Conservation (phyloP, 495 filamentous ascomycete genomes). For the Lepraria neglecta region DNA sequence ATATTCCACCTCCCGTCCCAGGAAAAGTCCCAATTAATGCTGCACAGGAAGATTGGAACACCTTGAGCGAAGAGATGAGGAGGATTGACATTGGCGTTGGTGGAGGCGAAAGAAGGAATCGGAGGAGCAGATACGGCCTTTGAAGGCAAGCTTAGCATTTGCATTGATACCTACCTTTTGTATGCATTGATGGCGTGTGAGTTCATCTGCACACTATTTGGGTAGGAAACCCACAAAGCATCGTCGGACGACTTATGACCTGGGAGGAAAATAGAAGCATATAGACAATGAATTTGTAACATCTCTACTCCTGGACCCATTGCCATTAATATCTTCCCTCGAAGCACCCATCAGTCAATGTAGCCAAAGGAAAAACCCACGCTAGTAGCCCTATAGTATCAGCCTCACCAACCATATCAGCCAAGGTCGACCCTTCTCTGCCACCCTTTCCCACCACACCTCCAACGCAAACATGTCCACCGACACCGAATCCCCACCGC, state of each 20-base stretch:
- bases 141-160: slow-evolving; percentile 2
- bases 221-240: not conserved
- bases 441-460: not conserved
- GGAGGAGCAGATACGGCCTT: slow-evolving; percentile 22
- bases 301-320: not conserved
- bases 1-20: slow-evolving; percentile 56
- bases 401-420: not conserved
- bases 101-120: slow-evolving; percentile 27
- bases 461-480: slow-evolving; percentile 14
- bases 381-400: not conserved
- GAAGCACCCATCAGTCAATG: too few species aligned
- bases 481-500: slow-evolving; percentile 26
- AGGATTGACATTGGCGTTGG: slow-evolving; percentile 70
- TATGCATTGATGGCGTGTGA: not conserved
- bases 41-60: slow-evolving; percentile 40
- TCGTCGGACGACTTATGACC: not conserved
- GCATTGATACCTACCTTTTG: not conserved
- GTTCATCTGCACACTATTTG: not conserved
- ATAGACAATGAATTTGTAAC: not conserved
- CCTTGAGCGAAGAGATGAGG: slow-evolving; percentile 72
- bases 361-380: not conserved
- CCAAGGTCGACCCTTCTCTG: not conserved
- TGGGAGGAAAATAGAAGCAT: not conserved
- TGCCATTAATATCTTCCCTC: too few species aligned
- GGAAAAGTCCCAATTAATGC: slow-evolving; percentile 62